phyloP scores from a whole-genome alignment of 352 stramenopile genomes.

The Globisporangium spiculum region DNA sequence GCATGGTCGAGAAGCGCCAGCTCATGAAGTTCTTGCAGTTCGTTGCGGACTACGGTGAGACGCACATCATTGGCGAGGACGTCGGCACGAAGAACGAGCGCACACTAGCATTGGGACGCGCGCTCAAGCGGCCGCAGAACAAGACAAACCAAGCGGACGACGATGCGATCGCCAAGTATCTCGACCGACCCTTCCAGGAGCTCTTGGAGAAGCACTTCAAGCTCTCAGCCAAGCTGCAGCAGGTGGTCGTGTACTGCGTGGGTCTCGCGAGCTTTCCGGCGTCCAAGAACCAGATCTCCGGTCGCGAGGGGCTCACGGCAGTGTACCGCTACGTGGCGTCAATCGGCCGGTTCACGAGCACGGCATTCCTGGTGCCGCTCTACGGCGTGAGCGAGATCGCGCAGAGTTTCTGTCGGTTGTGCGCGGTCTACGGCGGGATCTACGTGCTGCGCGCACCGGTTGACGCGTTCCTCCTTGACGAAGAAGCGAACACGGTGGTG shows the following conservation, averaged over 20 bases:
- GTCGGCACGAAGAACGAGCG: conserved; percentile 86
- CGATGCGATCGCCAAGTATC: conserved; percentile 33
- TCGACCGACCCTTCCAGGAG: conserved; percentile 63
- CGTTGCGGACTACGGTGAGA: conserved; percentile 82
- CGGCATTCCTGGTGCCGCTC: conserved; percentile 77
- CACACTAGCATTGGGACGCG: conserved; percentile 67
- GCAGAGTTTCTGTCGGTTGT: conserved; percentile 86
- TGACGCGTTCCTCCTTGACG: conserved; percentile 51
- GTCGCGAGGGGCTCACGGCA: conserved; percentile 40
- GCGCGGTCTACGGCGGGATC: conserved; percentile 83
- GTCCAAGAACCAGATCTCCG: conserved; percentile 48
- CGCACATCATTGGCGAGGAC: conserved; percentile 65
- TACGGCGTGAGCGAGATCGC: conserved; percentile 86
- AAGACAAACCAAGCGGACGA: conserved; percentile 53
- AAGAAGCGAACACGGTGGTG: conserved; percentile 25
- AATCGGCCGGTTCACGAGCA: conserved; percentile 84
- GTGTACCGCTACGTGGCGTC: conserved; percentile 69
- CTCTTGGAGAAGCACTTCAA: conserved; percentile 73
- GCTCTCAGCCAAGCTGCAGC: conserved; percentile 70
- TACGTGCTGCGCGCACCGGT: conserved; percentile 80
- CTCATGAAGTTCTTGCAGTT: conserved; percentile 92
- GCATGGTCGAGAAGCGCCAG: conserved; percentile 84
- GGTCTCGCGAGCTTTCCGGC: conserved; percentile 63
- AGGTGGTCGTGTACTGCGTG: conserved; percentile 86
- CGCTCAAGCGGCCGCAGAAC: conserved; percentile 85